These are phyloP conservation scores for Diatrype stigma DNA, from an alignment of 2,329 filamentous ascomycete species.

Conservation along the genomic window DNA sequence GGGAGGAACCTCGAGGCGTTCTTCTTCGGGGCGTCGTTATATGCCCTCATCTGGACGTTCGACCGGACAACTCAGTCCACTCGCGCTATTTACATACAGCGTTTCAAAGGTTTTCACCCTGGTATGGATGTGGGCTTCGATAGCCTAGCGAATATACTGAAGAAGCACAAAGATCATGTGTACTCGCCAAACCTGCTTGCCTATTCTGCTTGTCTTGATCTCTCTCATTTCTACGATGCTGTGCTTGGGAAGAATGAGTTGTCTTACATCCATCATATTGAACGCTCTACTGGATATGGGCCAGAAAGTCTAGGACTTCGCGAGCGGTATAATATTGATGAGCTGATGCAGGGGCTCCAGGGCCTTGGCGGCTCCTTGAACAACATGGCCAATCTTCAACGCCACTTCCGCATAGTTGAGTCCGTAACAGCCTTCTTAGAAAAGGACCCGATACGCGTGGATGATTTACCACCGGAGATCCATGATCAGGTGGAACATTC, in stretches of 20 bases:
- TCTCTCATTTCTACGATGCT: background rate
- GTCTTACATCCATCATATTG: background rate
- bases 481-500: background rate
- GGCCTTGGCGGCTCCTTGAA: background rate
- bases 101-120: background rate
- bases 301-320: background rate
- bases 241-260: background rate
- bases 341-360: background rate
- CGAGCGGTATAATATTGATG: background rate
- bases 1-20: background rate
- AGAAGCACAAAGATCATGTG: background rate
- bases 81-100: background rate
- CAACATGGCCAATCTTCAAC: background rate
- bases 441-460: background rate
- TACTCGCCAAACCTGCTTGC: background rate
- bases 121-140: background rate
- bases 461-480: background rate
- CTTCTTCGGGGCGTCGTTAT: background rate
- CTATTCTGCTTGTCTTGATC: background rate
- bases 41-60: background rate
- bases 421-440: background rate
- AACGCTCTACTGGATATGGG: background rate
- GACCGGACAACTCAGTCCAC: background rate
- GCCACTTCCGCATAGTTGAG: background rate
- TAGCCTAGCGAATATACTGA: background rate